Base-by-base conservation (phyloP, 495 filamentous ascomycete genomes). In the Hypomontagnella monticulosa region DNA sequence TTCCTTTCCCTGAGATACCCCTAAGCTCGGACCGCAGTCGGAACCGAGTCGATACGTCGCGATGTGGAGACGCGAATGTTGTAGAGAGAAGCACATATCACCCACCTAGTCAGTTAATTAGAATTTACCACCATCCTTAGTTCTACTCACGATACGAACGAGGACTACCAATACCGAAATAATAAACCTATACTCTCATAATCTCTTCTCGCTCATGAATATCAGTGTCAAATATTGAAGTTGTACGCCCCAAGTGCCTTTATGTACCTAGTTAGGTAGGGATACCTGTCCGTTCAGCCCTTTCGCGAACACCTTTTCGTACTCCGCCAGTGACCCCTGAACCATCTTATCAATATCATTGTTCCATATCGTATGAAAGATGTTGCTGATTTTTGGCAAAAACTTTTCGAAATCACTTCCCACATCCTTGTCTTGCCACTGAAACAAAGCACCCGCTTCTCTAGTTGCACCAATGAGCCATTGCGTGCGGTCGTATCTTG, bases 321-420 rank as follows among this genome's bases (percentile, higher is more conserved):
- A 69, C 19, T 66, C 57, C 9, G 0, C 20, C 1, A 37, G 4
- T 0, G 70, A 52, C n/a, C 15, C 40, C 27, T 56, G 27, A 36
- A 75, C 73, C 76, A 80, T 80, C 12, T 48, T 61, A 0, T 67
- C 50, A 12, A 81, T 46, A 54, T 81, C 74, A 34, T 76, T 72
- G 18, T 79, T 59, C 80, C 80, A 82, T 10, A 82, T 72, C 2
- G 32, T 59, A 30, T 78, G 71, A 52, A 76, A 82, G 2, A 38
- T 54, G 18, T 47, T 23, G 19, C 58, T 65, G 6, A 80, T 72
- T 33, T 69, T 67, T 12, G 30, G 6, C 3, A 74, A 69, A 44
- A 78, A 79, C 47, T 60, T 73, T 1, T 62, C 62, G 12, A 60
- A 49, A 49, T 82, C 69, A 10, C 61, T 63, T 1, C 66, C 68